Percentiles rank a stretch among this genome's conserved stretches.
Conservation (phyloP, 2,329 filamentous ascomycete genomes). For the Neofusicoccum umdonicola region DNA sequence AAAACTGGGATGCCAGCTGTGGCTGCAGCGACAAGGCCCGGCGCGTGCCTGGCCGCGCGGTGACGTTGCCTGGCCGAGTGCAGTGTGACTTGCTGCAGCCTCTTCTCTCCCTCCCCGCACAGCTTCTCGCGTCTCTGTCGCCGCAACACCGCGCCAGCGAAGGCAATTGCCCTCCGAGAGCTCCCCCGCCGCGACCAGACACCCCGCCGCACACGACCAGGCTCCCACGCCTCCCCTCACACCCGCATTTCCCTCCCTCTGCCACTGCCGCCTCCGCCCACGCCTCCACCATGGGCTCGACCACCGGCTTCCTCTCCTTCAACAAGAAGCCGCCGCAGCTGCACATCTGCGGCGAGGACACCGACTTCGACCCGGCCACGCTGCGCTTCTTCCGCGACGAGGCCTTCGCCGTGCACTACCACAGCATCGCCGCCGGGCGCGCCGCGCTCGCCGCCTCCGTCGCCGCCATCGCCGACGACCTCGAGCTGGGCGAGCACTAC, state of each 20-base stretch:
- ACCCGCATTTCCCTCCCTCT: no score
- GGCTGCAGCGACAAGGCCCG: no score
- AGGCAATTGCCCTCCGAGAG: no score
- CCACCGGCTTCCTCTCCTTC: slow-evolving; percentile 36
- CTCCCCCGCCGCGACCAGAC: no score
- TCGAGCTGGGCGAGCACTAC: slow-evolving; percentile 38
- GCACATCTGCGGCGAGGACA: slow-evolving; percentile 39
- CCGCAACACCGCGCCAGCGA: no score
- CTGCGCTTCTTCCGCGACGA: slow-evolving; percentile 22
- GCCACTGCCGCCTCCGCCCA: neutral
- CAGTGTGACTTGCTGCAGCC: neutral
- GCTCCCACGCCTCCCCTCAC: no score
- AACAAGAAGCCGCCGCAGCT: slow-evolving; percentile 37
- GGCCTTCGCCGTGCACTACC: slow-evolving; percentile 42
- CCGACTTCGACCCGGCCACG: slow-evolving; percentile 37
- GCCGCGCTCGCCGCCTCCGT: slow-evolving; percentile 33
- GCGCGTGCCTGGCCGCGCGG: neutral
- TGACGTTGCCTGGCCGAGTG: neutral
- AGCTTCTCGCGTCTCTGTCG: no score
- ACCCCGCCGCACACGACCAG: no score
- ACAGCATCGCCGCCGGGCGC: slow-evolving; percentile 28
- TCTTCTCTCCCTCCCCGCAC: no score
- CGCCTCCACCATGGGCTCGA: neutral
- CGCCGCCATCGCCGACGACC: slow-evolving; percentile 36
- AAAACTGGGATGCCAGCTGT: slow-evolving; percentile 1